Conservation (phyloP, 805 yeast genomes). For the Wickerhamomyces chaumierensis region DNA sequence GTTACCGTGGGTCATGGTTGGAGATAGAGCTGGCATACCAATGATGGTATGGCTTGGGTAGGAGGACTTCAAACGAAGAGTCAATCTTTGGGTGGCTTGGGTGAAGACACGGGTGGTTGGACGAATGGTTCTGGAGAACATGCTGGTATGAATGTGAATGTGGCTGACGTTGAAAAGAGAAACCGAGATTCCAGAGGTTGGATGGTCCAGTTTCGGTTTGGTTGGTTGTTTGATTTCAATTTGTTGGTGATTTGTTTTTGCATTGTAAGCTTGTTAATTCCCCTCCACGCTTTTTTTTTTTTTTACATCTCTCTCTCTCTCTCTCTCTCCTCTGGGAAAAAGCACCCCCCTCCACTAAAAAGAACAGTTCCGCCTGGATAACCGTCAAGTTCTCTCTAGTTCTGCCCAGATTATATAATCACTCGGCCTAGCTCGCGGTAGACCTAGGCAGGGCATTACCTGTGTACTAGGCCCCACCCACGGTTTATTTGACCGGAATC, state of each 20-base stretch:
- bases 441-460: too few relatives aligned
- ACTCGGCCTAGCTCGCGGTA: too few relatives aligned
- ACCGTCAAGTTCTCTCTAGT: too few relatives aligned
- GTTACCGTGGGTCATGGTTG: slow-evolving; percentile 97
- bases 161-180: background rate
- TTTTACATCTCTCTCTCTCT: background rate
- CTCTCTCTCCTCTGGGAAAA: too few relatives aligned
- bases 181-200: too few relatives aligned
- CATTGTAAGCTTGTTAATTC: background rate
- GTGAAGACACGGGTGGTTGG: slow-evolving; percentile 8
- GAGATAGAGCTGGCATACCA: slow-evolving; percentile 98
- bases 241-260: too few relatives aligned
- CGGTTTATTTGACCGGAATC: too few relatives aligned
- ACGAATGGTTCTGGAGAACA: slow-evolving; percentile 8
- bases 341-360: too few relatives aligned
- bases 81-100: slow-evolving; percentile 6
- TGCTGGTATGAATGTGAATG: background rate
- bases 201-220: background rate
- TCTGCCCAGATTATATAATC: too few relatives aligned
- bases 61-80: slow-evolving; percentile 17
- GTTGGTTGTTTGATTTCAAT: background rate
- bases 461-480: too few relatives aligned
- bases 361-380: too few relatives aligned
- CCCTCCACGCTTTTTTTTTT: background rate
- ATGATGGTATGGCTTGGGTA: slow-evolving; percentile 83